These are phyloP conservation scores for Rutidosis leptorrhynchoides DNA, from an alignment of 129 eudicot species.

Conservation along the genomic window DNA sequence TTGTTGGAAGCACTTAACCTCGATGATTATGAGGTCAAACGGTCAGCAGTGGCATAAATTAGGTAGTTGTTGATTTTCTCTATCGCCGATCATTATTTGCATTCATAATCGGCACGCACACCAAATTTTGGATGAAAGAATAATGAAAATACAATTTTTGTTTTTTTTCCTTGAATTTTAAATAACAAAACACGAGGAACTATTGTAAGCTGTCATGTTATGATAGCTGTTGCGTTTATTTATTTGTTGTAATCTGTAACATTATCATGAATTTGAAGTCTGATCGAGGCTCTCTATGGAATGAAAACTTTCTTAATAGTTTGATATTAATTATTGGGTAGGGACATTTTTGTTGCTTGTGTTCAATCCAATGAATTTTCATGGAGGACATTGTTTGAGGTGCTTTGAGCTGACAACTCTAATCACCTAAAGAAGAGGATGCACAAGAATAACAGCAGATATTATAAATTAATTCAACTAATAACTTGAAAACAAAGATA, in stretches of 20 bases:
- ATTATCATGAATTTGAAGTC: constrained; percentile 8
- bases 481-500: too few relatives aligned
- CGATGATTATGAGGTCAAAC: constrained; percentile 74
- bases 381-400: too few relatives aligned
- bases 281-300: constrained; percentile 2
- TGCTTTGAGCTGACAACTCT: not conserved
- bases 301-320: not conserved
- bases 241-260: constrained; percentile 32
- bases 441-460: too few relatives aligned
- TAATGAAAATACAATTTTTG: constrained; percentile 23
- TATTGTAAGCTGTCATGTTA: constrained; percentile 18
- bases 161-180: constrained; percentile 11
- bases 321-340: constrained; percentile 3
- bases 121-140: constrained; percentile 56
- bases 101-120: constrained; percentile 43
- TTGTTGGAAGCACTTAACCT: constrained; percentile 84
- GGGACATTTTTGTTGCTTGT: not conserved
- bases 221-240: constrained; percentile 19
- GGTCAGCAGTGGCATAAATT: constrained; percentile 62
- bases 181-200: constrained; percentile 44
- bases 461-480: too few relatives aligned
- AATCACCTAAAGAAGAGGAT: not conserved
- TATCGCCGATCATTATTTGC: constrained; percentile 39
- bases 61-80: constrained; percentile 12
- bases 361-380: not conserved